Conservation (phyloP, 257 asterid genomes). For the Solanum sitiens region DNA sequence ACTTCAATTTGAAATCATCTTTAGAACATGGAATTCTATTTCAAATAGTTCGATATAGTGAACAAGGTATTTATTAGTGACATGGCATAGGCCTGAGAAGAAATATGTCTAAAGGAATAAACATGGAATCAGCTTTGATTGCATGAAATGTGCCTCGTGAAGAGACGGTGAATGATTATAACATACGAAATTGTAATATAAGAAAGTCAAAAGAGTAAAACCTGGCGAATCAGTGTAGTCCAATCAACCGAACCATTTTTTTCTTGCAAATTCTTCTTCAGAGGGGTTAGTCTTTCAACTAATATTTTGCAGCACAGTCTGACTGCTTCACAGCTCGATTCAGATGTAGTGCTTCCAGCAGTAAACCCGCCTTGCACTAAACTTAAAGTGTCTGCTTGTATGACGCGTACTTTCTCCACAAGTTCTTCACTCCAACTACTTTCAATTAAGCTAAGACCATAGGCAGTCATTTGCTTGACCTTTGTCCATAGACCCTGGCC, state of each 20-base stretch:
- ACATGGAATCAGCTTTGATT: neutral
- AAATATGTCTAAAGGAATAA: neutral
- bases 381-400: slow-evolving; percentile 66
- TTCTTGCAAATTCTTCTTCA: slow-evolving; percentile 36
- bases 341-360: slow-evolving; percentile 74
- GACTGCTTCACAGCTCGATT: slow-evolving; percentile 74
- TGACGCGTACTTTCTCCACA: slow-evolving; percentile 54
- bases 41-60: neutral
- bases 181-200: neutral
- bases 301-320: slow-evolving; percentile 53
- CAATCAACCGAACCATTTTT: slow-evolving; percentile 45
- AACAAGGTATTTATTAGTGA: neutral
- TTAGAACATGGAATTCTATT: neutral
- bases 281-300: slow-evolving; percentile 49
- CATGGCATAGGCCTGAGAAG: neutral
- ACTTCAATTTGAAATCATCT: neutral
- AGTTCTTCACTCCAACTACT: slow-evolving; percentile 41
- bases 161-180: neutral
- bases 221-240: slow-evolving; percentile 50
- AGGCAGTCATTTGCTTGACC: slow-evolving; percentile 62
- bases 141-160: neutral
- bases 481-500: slow-evolving; percentile 86
- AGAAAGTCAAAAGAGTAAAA: slow-evolving; percentile 1
- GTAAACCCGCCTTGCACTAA: slow-evolving; percentile 66
- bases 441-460: slow-evolving; percentile 38